These are phyloP conservation scores for Cyberlindnera veronae DNA, from an alignment of 805 yeast species.

Conservation along the genomic window DNA sequence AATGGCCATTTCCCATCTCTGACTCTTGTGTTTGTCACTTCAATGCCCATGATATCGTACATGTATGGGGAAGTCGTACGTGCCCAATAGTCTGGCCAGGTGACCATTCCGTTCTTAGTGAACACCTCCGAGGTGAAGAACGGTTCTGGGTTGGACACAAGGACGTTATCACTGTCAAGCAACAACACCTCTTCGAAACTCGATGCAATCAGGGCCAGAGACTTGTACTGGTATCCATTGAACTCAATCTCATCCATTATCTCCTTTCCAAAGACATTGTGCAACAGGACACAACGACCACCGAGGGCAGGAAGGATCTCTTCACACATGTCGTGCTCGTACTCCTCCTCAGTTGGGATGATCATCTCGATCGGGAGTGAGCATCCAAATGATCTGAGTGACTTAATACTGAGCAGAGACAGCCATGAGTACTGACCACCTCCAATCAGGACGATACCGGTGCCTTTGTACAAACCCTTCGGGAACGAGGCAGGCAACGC, in stretches of 20 bases:
- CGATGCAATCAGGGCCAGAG: constrained; percentile 70
- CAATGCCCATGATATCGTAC: constrained; percentile 48
- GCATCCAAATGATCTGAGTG: constrained; percentile 48
- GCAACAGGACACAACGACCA: constrained; percentile 62
- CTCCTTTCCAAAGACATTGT: constrained; percentile 57
- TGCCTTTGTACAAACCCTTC: constrained; percentile 15
- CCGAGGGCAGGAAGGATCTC: constrained; percentile 53
- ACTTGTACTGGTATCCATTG: constrained; percentile 66
- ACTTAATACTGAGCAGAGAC: constrained; percentile 45
- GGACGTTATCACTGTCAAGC: constrained; percentile 71
- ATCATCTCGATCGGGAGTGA: constrained; percentile 68
- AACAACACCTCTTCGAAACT: constrained; percentile 71
- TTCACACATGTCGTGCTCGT: constrained; percentile 63
- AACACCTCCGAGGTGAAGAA: constrained; percentile 45
- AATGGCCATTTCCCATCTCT: constrained; percentile 25
- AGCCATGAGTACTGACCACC: constrained; percentile 57
- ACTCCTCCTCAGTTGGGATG: constrained; percentile 61
- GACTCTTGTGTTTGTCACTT: constrained; percentile 27
- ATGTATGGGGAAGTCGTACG: constrained; percentile 61
- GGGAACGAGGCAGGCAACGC: constrained; percentile 41
- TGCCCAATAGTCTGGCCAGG: constrained; percentile 80
- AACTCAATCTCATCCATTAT: constrained; percentile 48
- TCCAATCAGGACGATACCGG: constrained; percentile 34
- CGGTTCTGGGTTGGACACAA: constrained; percentile 45
- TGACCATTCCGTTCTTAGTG: constrained; percentile 46